phyloP scores from a whole-genome alignment of 495 filamentous ascomycete genomes.

The Aspergillus avenaceus region DNA sequence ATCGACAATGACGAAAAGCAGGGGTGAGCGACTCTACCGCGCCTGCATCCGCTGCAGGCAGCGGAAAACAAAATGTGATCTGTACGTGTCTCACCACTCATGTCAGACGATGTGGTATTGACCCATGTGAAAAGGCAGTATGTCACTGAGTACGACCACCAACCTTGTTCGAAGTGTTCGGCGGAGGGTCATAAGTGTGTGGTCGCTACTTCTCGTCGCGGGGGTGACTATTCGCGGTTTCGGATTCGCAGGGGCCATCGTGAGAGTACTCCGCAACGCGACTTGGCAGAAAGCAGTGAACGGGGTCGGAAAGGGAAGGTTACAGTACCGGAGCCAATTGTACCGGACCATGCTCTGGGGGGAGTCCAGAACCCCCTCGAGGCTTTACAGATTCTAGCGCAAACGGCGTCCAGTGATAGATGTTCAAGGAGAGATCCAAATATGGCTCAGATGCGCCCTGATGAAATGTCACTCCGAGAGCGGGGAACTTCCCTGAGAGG shows the following conservation, averaged over 20 bases:
- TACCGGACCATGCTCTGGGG: not conserved
- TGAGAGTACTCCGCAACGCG: no score
- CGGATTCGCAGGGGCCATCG: slow-evolving; percentile 1
- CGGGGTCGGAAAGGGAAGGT: not conserved
- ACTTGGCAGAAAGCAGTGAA: not conserved
- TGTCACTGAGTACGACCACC: not conserved
- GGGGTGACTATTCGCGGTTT: slow-evolving; percentile 11
- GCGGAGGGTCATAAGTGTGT: slow-evolving; percentile 7
- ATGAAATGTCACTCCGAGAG: not conserved
- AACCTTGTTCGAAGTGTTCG: slow-evolving; percentile 6
- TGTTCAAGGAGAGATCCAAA: not conserved
- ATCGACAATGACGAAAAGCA: slow-evolving; percentile 3
- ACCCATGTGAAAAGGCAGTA: slow-evolving; percentile 1
- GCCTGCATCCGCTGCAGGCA: slow-evolving; percentile 10
- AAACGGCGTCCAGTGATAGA: not conserved
- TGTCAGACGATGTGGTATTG: no score
- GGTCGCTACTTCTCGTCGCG: slow-evolving; percentile 5
- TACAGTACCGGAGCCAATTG: not conserved
- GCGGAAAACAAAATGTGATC: slow-evolving; percentile 13
- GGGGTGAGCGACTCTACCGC: slow-evolving; percentile 2
- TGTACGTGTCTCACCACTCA: slow-evolving; percentile 7
- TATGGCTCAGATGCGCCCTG: not conserved
- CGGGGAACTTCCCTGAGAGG: not conserved
- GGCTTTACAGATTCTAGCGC: slow-evolving; percentile 8
- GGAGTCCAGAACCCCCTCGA: slow-evolving; percentile 9